Base-by-base conservation (phyloP, 2,329 filamentous ascomycete species). In the Aspergillus sp. region DNA sequence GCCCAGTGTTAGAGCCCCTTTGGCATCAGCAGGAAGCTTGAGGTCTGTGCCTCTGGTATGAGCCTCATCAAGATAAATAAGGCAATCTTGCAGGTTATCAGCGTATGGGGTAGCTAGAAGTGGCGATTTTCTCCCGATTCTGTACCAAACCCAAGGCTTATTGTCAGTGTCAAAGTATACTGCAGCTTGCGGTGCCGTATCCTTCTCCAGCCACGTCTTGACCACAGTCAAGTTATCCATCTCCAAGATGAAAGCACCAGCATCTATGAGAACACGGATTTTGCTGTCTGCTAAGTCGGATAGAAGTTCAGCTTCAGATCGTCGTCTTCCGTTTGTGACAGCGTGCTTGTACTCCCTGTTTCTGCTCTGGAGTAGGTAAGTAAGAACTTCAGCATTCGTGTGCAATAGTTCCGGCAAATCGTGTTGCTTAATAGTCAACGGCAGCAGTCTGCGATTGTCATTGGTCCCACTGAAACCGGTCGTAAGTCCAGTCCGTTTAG, bases 401-500 rank as follows among this genome's bases (percentile, higher is more conserved):
- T 89, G 85, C 0, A 74, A 67, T 0, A 90, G 78, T 0, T 77
- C 72, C 0, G 79, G 74, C 0, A 91, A 78, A 60, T 91, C 87
- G 0, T 84, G 73, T 55, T 91, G 88, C 19, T 76, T 71, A 19
- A 91, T 85, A 0, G 80, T 86, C n/a, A 86, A 70, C 0, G 89
- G 89, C 0, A 91, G 72, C 36, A 89, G 78, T 0, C 74, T 76
- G 39, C 82, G 79, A 19, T 84, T 86, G 67, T 91, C 89, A 48
- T 90, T 91, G 0, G 89, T 91, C 0, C 89, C 89, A 7, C 86
- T 89, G 69, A 92, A 92, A 0, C 89, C 89, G 0, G 88, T 90
- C 0, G 87, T 89, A 1, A 81, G 13, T n/a, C 59, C 60, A 62
- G 23, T 23, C 23, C 25, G 49, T 15, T 28, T 57, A 8, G 39